phyloP scores from a whole-genome alignment of 192 early-diverging fungal genomes.

The Gamsiella multidivaricata region DNA sequence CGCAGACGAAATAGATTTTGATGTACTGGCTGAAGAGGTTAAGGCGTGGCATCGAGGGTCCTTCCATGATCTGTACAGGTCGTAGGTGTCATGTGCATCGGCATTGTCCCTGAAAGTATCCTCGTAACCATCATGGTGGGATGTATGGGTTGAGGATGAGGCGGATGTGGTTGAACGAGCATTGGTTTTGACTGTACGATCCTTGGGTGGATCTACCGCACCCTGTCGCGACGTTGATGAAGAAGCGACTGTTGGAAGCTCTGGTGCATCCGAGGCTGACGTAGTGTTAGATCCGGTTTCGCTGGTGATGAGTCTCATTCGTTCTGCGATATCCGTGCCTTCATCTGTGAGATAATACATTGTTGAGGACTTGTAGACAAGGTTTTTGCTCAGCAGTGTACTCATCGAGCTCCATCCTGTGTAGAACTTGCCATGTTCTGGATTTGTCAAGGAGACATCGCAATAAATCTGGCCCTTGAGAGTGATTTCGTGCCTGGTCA shows the following conservation, averaged over 20 bases:
- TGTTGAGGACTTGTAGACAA: slow-evolving; percentile 72
- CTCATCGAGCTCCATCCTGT: slow-evolving; percentile 85
- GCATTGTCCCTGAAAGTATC: too few relatives aligned
- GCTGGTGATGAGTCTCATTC: slow-evolving; percentile 55
- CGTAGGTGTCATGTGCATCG: too few relatives aligned
- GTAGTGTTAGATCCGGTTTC: slow-evolving; percentile 36
- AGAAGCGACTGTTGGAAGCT: background rate
- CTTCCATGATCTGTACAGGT: too few relatives aligned
- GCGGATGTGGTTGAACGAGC: too few relatives aligned
- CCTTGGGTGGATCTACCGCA: too few relatives aligned
- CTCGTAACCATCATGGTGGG: too few relatives aligned
- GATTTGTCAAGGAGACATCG: slow-evolving; percentile 73
- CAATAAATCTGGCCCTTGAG: slow-evolving; percentile 70
- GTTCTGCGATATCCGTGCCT: slow-evolving; percentile 70
- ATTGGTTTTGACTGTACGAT: too few relatives aligned
- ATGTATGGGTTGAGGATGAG: too few relatives aligned
- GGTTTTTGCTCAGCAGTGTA: slow-evolving; percentile 74
- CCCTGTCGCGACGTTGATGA: background rate
- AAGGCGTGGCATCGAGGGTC: too few relatives aligned
- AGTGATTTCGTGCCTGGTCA: slow-evolving; percentile 79
- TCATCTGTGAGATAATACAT: slow-evolving; percentile 78
- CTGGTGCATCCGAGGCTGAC: background rate
- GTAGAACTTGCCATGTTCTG: slow-evolving; percentile 62
- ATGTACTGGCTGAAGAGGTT: too few relatives aligned
- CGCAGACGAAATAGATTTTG: background rate